Evolutionary conservation across 768 basidiomycete genomes (phyloP), one percentile per base, ranked within the genome.

Genomic region (Russula lepida): DNA sequence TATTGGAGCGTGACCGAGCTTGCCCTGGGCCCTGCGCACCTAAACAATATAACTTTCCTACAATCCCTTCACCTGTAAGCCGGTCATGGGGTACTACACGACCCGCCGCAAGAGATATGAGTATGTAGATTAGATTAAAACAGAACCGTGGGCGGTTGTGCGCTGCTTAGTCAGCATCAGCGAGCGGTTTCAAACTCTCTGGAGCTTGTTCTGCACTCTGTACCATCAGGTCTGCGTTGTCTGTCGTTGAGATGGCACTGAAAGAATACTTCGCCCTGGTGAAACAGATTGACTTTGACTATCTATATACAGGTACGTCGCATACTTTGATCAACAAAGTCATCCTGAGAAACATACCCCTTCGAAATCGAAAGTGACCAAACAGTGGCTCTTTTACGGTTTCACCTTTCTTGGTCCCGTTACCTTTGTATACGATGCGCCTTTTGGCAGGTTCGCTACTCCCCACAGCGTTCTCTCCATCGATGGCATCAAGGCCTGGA

Each of bases 401-500:
- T 54, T 54, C 35, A n/a, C 54, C 17, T 28, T 62, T 15, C 11
- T 47, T 11, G 54, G 47, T 19, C 81, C 80, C 0, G 25, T 76
- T 0, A 65, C 71, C 11, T 77, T 87, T 64, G 39, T 83, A 54
- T 69, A 89, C 54, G 77, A 92, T 69, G 92, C 90, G 0, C 89
- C 89, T 0, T 92, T 92, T 70, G 92, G 92, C 11, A 80, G 88
- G 0, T 93, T 93, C 69, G 71, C 84, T 0, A 81, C 79, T 0
- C 63, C 70, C 44, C 64, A 80, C 30, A 79, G 77, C 64, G 64
- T 78, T 58, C 72, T 85, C 63, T 71, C 83, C 12, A 65, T 88
- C 7, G 80, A 91, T 64, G 77, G 77, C 25, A 73, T 78, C 60
- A 74, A 69, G 60, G 65, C 86, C n/a, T 92, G 89, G 89, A 89